Base-by-base conservation (phyloP, 139 green algal genomes). In the Coccomyxa sp. region DNA sequence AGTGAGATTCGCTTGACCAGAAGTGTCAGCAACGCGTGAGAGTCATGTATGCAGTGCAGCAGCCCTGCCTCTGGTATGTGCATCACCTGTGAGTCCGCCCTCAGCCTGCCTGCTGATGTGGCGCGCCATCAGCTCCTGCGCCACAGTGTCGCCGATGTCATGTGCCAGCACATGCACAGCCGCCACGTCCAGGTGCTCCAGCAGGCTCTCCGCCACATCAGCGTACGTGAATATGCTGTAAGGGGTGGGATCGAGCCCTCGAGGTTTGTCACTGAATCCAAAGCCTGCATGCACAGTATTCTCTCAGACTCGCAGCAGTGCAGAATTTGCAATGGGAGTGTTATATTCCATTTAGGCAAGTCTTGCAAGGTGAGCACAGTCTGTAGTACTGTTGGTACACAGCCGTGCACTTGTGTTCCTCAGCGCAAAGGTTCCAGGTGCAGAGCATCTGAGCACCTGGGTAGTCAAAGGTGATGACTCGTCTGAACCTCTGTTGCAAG, bases 261-360 rank as follows among this genome's bases (percentile, higher is more conserved):
- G 39, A n/a, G 73, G 73, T 31, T 78, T 78, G 24, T 78, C 73
- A 12, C 73, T 78, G 73, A 78, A 78, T 22, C 73, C 73, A 78
- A 69, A 78, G 41, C 50, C 50, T 64, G 50, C 50, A 22, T 22
- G 27, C 50, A 64, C 18, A 7, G 1, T 22, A 64, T 64, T 31
- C 50, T 6, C 22, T 64, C 50, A 64, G 50, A 18, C 22, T 64
- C 5, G 22, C 50, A 64, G 50, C 50, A 7, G 50, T 22, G 50
- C 18, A 22, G 22, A 22, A 7, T 64, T 64, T 18, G 50, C 50
- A 7, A 31, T 6, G 50, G 50, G 27, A 64, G 50, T 18, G 5
- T 2, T 6, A 64, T 3, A 64, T 18, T 14, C 12, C 44, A 27
- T 14, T 58, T 58, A 64, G n/a, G 50, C 50, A 6, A 31, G 50